phyloP scores from a whole-genome alignment of 805 yeast species.

The Candida pini region DNA sequence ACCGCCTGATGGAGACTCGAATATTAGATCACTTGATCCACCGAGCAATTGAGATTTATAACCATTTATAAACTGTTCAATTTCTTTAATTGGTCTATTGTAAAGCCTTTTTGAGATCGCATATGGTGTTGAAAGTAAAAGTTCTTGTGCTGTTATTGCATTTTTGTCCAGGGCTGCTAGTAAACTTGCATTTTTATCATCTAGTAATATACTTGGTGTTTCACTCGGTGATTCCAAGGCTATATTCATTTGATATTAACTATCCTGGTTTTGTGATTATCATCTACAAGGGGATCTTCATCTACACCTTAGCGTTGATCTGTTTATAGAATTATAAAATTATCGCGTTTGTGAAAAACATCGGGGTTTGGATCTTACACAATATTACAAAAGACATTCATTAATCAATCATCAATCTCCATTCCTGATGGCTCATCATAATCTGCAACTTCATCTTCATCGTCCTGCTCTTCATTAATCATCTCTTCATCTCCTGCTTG shows the following conservation, averaged over 20 bases:
- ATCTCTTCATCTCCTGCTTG: slow-evolving; percentile 44
- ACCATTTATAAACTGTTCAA: slow-evolving; percentile 13
- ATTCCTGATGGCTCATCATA: slow-evolving; percentile 18
- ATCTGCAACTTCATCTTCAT: slow-evolving; percentile 27
- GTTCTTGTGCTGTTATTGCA: slow-evolving; percentile 35
- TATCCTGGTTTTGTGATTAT: no score
- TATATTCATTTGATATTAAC: slow-evolving; percentile 17
- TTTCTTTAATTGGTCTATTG: slow-evolving; percentile 30
- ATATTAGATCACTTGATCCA: neutral
- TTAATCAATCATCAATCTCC: slow-evolving; percentile 10
- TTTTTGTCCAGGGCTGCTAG: slow-evolving; percentile 22
- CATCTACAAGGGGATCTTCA: slow-evolving; percentile 30
- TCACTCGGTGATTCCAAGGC: slow-evolving; percentile 12
- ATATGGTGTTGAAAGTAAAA: slow-evolving; percentile 32
- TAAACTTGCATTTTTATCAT: slow-evolving; percentile 26
- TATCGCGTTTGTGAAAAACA: no score
- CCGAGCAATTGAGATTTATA: slow-evolving; percentile 8
- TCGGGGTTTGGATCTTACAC: no score
- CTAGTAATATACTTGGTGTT: slow-evolving; percentile 30
- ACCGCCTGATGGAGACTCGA: neutral
- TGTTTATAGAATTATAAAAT: no score
- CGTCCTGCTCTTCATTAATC: slow-evolving; percentile 33
- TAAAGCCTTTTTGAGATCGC: slow-evolving; percentile 28
- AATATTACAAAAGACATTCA: no score
- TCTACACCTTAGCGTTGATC: no score